Conservation (phyloP, 1,284 basidiomycete species). For the Cutaneotrichosporon cutaneum region DNA sequence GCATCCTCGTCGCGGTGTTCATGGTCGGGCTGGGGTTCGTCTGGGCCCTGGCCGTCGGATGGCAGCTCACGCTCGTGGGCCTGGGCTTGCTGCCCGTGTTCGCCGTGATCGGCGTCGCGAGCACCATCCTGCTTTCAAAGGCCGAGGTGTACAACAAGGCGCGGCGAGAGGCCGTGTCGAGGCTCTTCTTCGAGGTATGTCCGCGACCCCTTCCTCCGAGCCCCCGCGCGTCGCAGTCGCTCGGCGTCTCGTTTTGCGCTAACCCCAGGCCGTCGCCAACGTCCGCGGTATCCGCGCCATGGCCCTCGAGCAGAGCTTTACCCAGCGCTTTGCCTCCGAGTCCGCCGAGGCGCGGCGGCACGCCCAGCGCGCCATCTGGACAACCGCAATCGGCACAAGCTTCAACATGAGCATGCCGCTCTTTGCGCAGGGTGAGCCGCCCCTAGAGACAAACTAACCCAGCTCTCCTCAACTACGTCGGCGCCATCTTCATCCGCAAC, state of each 20-base stretch:
- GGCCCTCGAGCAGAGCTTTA: slow-evolving; percentile 78
- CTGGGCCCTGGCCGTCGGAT: slow-evolving; percentile 84
- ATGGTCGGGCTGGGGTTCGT: slow-evolving; percentile 81
- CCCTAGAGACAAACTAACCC: no score
- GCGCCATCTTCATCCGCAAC: slow-evolving; percentile 73
- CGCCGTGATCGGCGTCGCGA: slow-evolving; percentile 66
- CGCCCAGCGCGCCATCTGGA: slow-evolving; percentile 74
- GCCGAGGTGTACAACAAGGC: slow-evolving; percentile 79
- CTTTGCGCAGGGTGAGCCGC: slow-evolving; percentile 63
- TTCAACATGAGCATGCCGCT: slow-evolving; percentile 80
- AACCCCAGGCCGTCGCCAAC: slow-evolving; percentile 69
- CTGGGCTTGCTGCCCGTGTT: slow-evolving; percentile 84
- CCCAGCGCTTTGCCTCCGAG: slow-evolving; percentile 65
- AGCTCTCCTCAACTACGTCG: slow-evolving; percentile 86
- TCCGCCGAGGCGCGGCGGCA: slow-evolving; percentile 63
- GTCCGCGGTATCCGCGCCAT: slow-evolving; percentile 84
- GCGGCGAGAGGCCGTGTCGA: slow-evolving; percentile 77
- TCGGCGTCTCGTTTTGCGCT: slow-evolving; percentile 19
- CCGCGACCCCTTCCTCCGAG: no score
- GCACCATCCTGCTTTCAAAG: slow-evolving; percentile 50
- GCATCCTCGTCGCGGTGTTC: slow-evolving; percentile 67
- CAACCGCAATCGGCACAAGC: slow-evolving; percentile 79
- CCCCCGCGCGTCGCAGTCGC: no score
- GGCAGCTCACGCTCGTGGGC: slow-evolving; percentile 91
- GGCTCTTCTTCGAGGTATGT: slow-evolving; percentile 77